Evolutionary conservation across 2,329 filamentous ascomycete species (phyloP).

Genomic region (Pseudocercospora musae): DNA sequence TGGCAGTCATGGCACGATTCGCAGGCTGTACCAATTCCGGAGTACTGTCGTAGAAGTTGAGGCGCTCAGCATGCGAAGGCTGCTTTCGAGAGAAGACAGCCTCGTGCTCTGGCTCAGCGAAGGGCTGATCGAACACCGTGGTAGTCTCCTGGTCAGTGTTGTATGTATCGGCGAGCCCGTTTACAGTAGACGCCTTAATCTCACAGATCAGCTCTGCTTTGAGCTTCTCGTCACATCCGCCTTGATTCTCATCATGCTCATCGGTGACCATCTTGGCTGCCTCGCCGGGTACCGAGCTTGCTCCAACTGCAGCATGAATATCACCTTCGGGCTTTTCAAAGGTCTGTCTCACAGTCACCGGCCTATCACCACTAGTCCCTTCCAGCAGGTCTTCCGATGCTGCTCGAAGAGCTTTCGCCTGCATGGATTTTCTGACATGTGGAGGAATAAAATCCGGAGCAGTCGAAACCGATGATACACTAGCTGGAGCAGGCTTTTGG

Average conservation of each 20-base stretch:
- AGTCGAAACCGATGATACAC: background rate
- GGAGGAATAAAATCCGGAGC: conserved; percentile 2
- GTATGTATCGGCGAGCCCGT: background rate
- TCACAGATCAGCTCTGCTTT: background rate
- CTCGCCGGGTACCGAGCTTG: background rate
- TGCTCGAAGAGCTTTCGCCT: background rate
- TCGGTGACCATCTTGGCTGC: background rate
- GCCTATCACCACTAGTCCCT: background rate
- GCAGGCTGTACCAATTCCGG: background rate
- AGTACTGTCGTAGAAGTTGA: background rate
- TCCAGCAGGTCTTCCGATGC: background rate
- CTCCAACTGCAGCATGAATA: background rate
- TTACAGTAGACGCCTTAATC: background rate
- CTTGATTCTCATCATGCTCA: background rate
- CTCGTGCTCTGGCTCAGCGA: background rate
- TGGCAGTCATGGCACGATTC: background rate
- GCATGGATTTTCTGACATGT: conserved; percentile 5
- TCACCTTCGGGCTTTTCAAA: background rate
- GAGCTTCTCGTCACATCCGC: background rate
- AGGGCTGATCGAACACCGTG: background rate
- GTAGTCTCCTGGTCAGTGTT: background rate
- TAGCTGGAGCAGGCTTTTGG: background rate
- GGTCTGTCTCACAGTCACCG: background rate
- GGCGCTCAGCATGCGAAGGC: background rate
- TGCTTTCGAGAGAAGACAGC: background rate